A percentile compares a stretch with the other conserved stretches of the same genome.
These are phyloP conservation scores for Lentinus tigrinus DNA, from an alignment of 768 basidiomycete species.

Conservation along the genomic window DNA sequence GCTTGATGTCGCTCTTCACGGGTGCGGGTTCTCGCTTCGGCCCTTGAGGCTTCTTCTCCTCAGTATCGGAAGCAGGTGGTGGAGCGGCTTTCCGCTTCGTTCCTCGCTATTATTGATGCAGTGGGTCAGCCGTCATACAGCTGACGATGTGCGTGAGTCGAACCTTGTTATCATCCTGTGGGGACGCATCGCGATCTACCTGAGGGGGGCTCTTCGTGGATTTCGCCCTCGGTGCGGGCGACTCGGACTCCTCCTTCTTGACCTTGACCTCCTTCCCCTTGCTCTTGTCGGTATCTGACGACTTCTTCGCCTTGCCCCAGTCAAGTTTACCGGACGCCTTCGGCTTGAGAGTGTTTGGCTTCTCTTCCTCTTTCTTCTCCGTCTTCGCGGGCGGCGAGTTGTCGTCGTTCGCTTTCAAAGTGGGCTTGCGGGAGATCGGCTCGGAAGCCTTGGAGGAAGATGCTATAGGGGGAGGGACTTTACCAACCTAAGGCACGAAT, in stretches of 20 bases:
- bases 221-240: slow-evolving; percentile 12
- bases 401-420: slow-evolving; percentile 9
- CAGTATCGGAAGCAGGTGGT: neutral
- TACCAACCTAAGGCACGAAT: slow-evolving; percentile 16
- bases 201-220: slow-evolving; percentile 18
- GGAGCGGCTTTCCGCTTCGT: slow-evolving; percentile 26
- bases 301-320: slow-evolving; percentile 55
- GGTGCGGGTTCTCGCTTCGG: slow-evolving; percentile 2
- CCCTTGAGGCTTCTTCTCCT: slow-evolving; percentile 6
- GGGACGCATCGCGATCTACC: slow-evolving; percentile 1
- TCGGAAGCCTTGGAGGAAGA: slow-evolving; percentile 15
- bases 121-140: neutral
- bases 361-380: slow-evolving; percentile 26
- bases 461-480: slow-evolving; percentile 11
- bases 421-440: slow-evolving; percentile 13
- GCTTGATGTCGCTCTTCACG: slow-evolving; percentile 37
- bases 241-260: slow-evolving; percentile 20
- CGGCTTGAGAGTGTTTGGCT: slow-evolving; percentile 28
- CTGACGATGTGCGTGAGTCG: neutral
- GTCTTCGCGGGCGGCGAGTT: neutral
- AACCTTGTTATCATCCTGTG: slow-evolving; percentile 17
- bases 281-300: slow-evolving; percentile 13
- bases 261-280: slow-evolving; percentile 8
- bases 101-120: slow-evolving; percentile 23
- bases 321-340: slow-evolving; percentile 51